These are phyloP conservation scores for Quercus gilva DNA, from an alignment of 306 rosid species.

Conservation along the genomic window DNA sequence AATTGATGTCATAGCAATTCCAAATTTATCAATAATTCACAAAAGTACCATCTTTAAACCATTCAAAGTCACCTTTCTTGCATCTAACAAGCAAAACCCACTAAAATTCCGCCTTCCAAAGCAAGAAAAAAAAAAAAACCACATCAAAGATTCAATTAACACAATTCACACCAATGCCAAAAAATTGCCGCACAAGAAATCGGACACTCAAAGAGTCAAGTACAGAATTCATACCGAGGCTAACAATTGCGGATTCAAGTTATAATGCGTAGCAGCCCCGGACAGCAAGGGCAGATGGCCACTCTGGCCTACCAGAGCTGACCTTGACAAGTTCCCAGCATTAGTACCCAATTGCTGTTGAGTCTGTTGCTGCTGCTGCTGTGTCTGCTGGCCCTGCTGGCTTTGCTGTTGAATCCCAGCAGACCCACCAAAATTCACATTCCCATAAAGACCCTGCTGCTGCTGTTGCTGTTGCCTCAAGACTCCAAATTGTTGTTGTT, in stretches of 20 bases:
- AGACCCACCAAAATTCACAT: conserved; percentile 76
- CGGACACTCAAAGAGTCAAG: neutral
- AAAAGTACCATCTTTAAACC: neutral
- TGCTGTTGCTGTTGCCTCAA: conserved; percentile 60
- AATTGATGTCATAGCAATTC: neutral
- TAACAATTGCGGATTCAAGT: conserved; percentile 47
- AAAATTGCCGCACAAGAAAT: no score
- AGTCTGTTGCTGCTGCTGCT: conserved; percentile 15
- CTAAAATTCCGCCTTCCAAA: neutral
- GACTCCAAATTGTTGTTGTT: conserved; percentile 60
- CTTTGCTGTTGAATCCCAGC: conserved; percentile 51
- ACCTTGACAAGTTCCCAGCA: conserved; percentile 55
- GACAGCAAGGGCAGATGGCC: conserved; percentile 79
- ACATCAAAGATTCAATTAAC: no score
- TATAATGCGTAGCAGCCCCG: conserved; percentile 53
- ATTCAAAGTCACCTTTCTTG: neutral
- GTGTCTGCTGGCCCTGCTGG: conserved; percentile 45
- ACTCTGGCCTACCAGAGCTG: conserved; percentile 68
- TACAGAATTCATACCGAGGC: conserved; percentile 59
- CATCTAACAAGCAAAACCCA: neutral
- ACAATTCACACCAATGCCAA: no score
- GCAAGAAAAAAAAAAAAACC: neutral
- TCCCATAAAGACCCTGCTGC: conserved; percentile 57
- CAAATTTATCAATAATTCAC: neutral
- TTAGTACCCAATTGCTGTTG: conserved; percentile 48